Conservation (phyloP, 2,329 filamentous ascomycete species). For the Neofusicoccum kwambonambiense region DNA sequence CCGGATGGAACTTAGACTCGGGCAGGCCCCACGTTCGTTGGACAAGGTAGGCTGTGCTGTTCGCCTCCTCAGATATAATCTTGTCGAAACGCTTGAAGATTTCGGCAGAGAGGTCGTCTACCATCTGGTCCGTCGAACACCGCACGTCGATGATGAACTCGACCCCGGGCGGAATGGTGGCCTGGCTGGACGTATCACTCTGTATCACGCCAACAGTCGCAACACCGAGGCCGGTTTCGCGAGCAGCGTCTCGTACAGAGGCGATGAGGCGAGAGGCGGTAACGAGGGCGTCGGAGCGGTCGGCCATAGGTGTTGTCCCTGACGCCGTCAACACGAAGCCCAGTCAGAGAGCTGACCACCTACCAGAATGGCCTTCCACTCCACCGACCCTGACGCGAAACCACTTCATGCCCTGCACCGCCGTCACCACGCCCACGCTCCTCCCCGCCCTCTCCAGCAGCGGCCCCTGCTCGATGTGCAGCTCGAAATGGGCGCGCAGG, state of each 20-base stretch:
- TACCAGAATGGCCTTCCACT: conserved; percentile 27
- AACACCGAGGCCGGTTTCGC: conserved; percentile 24
- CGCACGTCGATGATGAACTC: conserved; percentile 28
- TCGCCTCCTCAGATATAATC: conserved; percentile 24
- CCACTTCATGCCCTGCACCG: conserved; percentile 75
- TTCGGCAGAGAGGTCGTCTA: conserved; percentile 25
- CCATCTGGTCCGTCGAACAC: conserved; percentile 28
- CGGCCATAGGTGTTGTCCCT: conserved; percentile 18
- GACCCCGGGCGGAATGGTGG: conserved; percentile 23
- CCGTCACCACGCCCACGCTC: conserved; percentile 68
- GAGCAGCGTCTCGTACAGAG: conserved; percentile 27
- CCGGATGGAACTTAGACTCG: conserved; percentile 56
- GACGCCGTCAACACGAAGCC: neutral
- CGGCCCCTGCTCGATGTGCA: conserved; percentile 83
- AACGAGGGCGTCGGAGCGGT: conserved; percentile 23
- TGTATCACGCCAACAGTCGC: conserved; percentile 30
- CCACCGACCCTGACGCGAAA: conserved; percentile 65
- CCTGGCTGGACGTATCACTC: conserved; percentile 30
- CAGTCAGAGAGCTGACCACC: no score
- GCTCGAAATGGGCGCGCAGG: conserved; percentile 75
- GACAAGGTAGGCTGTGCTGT: conserved; percentile 24
- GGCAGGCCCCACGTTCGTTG: conserved; percentile 26
- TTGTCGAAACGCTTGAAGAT: conserved; percentile 24
- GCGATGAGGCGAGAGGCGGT: conserved; percentile 29
- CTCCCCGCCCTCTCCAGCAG: conserved; percentile 64